phyloP scores from a whole-genome alignment of 768 basidiomycete genomes.

The Neoboletus magnificus region DNA sequence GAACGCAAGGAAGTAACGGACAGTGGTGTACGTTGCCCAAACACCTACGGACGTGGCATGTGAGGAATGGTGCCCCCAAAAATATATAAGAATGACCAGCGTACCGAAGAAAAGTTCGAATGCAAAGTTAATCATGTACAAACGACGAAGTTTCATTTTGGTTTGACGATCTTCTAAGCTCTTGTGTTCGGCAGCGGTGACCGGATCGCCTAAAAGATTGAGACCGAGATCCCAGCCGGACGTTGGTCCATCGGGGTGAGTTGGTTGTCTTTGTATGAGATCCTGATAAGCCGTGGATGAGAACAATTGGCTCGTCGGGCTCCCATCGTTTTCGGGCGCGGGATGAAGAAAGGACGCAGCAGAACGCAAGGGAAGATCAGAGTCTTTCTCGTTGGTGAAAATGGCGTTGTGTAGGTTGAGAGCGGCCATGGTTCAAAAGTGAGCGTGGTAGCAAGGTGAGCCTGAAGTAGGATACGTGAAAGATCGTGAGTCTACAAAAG shows the following conservation, averaged over 20 bases:
- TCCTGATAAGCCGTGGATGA: slow-evolving; percentile 35
- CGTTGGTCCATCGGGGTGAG: slow-evolving; percentile 40
- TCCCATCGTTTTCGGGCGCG: slow-evolving; percentile 11
- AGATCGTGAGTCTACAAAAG: slow-evolving; percentile 13
- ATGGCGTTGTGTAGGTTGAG: slow-evolving; percentile 56
- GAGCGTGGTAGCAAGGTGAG: slow-evolving; percentile 14
- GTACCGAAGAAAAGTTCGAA: slow-evolving; percentile 39
- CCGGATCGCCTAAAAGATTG: slow-evolving; percentile 31
- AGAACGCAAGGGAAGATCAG: slow-evolving; percentile 16
- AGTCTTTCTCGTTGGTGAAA: slow-evolving; percentile 36
- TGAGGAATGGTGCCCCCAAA: slow-evolving; percentile 1
- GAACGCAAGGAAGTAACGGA: slow-evolving; percentile 66
- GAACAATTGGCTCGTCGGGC: slow-evolving; percentile 13
- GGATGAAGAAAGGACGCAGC: slow-evolving; percentile 21
- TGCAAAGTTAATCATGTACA: slow-evolving; percentile 26
- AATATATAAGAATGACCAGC: slow-evolving; percentile 2
- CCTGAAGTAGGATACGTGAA: slow-evolving; percentile 9
- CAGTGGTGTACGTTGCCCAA: slow-evolving; percentile 61
- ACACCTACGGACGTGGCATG: slow-evolving; percentile 33
- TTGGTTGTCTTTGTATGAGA: slow-evolving; percentile 36
- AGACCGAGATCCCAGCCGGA: slow-evolving; percentile 31
- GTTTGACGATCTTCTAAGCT: slow-evolving; percentile 25
- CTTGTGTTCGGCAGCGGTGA: slow-evolving; percentile 31
- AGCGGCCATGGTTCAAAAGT: slow-evolving; percentile 48
- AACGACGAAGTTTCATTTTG: slow-evolving; percentile 33